Conservation (phyloP, 768 basidiomycete species). For the Filobasidium floriforme region DNA sequence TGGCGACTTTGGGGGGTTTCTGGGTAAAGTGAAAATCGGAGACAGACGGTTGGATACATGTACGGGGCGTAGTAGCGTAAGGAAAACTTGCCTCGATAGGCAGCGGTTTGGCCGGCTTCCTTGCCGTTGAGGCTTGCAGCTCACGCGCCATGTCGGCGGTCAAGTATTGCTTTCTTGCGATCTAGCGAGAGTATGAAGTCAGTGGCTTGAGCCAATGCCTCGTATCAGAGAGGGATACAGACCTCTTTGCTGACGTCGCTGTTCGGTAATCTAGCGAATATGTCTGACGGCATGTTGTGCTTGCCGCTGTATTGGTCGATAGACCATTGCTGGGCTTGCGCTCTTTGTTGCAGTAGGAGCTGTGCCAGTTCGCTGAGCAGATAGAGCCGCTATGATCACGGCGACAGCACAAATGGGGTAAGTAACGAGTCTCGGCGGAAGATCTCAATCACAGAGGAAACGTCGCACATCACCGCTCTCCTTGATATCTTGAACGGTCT, state of each 20-base stretch:
- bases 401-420: too few relatives aligned
- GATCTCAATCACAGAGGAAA: too few relatives aligned
- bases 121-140: too few relatives aligned
- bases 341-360: constrained; percentile 67
- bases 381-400: constrained; percentile 65
- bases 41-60: too few relatives aligned
- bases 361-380: constrained; percentile 80
- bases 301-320: constrained; percentile 73
- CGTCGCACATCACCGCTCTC: constrained; percentile 62
- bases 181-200: not conserved
- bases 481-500: constrained; percentile 75
- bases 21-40: too few relatives aligned
- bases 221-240: not conserved
- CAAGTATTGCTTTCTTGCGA: constrained; percentile 19
- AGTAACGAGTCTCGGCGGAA: too few relatives aligned
- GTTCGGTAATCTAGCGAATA: constrained; percentile 64
- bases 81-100: too few relatives aligned
- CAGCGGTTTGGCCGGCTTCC: too few relatives aligned
- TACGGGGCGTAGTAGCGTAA: too few relatives aligned
- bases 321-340: constrained; percentile 61
- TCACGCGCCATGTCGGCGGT: too few relatives aligned
- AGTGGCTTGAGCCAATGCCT: not conserved
- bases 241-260: constrained; percentile 48
- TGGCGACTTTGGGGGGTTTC: too few relatives aligned
- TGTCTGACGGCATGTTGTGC: constrained; percentile 70